Evolutionary conservation across 164 flowering plant species (phyloP), one percentile per base, ranked within the genome.

Genomic region (Vitis labrusca): DNA sequence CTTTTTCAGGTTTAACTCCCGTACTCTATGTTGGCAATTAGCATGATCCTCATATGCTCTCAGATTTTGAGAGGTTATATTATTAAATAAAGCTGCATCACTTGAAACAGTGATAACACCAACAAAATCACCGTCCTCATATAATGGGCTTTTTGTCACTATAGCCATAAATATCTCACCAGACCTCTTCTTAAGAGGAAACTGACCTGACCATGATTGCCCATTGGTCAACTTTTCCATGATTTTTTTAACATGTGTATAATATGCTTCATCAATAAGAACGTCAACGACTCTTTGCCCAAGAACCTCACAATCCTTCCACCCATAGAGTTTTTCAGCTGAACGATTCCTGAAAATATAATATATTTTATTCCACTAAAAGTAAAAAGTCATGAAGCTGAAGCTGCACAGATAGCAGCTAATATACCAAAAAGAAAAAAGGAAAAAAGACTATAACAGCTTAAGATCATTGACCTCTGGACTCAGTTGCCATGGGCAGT

Each of bases 171-270:
- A 90, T 61, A 80, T 70, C 82, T 88, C 84, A 69, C 97, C 96
- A 0, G 94, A 89, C 68, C 79, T 83, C 78, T 85, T 91, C 85
- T 78, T 88, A 32, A 85, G 80, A 61, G 95, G 97, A 64, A 89
- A 90, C 78, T 86, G 98, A 74, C 98, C 97, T 32, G 95, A 84
- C 98, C 95, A 93, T 37, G 87, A 73, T 59, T 68, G 77, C 37
- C 90, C 95, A 62, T 60, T 71, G 61, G 53, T 64, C 77, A 88
- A 59, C 60, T 73, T 73, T 47, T 79, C 86, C 80, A 80, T 71
- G 72, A 87, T 82, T 30, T 66, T 79, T 15, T 71, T 67, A 1
- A 79, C 50, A 60, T 75, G 64, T 9, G 55, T 47, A 58, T 67
- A 62, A 59, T 81, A 68, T 32, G 74, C 86, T 70, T 86, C 91